Evolutionary conservation across 1,139 yeast species (phyloP), one percentile per base, ranked within the genome.

Genomic region (Schwanniomyces etchellsii): DNA sequence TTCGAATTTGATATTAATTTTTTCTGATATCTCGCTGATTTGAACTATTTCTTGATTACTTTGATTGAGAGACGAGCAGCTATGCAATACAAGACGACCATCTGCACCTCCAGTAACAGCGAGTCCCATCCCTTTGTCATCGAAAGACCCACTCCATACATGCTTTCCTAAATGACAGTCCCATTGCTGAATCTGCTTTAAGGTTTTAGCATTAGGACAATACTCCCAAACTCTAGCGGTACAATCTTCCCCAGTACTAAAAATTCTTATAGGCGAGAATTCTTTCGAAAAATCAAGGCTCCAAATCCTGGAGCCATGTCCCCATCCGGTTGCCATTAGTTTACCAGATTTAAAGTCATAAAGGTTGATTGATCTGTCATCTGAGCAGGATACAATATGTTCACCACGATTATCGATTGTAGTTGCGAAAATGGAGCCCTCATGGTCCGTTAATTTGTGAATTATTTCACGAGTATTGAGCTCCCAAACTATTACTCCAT

Each of bases 301-400:
- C 98, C 98, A 91, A 26, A 91, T 88, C 49, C 98, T 71, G 0
- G 97, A 89, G 3, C 84, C 81, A 51, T 91, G 98, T 11, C 97
- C 97, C 96, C 97, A 91, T 0, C 96, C 97, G 24, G 78, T 74
- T 1, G 91, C 81, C 22, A 83, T 42, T 20, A 78, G 57, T 5
- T 58, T 43, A 0, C 93, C 91, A 2, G 67, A 47, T 5, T 48
- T 44, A 38, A 80, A 59, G 40, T 75, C 76, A 78, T 89, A 89
- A 7, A 91, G 52, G 34, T 81, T 80, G 30, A 91, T 76, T 0
- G 96, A 83, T 38, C 98, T 67, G 49, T 91, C 98, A 52, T 91
- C 97, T 0, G 97, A 89, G 50, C 98, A 91, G 24, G 93, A 78
- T 1, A 81, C 75, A 5, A 85, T 59, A 34, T 60, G 67, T 29